A percentile compares a stretch with the other conserved stretches of the same genome.
phyloP scores from a whole-genome alignment of 129 eudicot genomes.

The Mikania micrantha region DNA sequence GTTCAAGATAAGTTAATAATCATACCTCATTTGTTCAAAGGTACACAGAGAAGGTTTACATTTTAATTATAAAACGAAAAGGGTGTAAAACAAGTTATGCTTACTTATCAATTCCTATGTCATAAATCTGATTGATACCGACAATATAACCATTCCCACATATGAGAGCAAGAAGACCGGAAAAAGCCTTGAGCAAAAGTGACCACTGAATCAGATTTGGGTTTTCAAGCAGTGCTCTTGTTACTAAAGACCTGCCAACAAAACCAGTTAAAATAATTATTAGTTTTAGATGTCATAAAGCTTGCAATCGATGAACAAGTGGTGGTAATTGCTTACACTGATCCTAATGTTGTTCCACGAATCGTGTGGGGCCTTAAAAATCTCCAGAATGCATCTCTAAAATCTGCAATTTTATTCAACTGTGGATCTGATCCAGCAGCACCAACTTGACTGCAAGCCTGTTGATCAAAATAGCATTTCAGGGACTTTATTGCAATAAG shows the following conservation, averaged over 20 bases:
- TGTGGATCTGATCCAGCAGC: conserved; percentile 72
- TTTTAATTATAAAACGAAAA: background rate
- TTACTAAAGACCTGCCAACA: conserved; percentile 69
- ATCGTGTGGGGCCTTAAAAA: conserved; percentile 96
- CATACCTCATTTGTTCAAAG: background rate
- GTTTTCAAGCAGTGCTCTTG: conserved; percentile 86
- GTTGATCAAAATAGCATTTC: conserved; percentile 19
- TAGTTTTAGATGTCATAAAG: conserved; percentile 1
- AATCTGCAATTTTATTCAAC: conserved; percentile 47
- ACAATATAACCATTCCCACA: conserved; percentile 98
- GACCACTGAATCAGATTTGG: conserved; percentile 92
- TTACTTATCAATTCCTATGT: conserved; percentile 98
- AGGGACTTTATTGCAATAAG: background rate
- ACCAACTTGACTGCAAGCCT: conserved; percentile 90
- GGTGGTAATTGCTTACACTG: conserved; percentile 45
- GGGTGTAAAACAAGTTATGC: conserved; percentile 3
- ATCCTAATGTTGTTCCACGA: conserved; percentile 95
- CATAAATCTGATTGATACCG: conserved; percentile 97
- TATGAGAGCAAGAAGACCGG: conserved; percentile 88
- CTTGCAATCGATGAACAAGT: background rate
- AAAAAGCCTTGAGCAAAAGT: conserved; percentile 63
- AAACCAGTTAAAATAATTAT: background rate
- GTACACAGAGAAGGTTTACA: background rate
- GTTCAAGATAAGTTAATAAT: background rate
- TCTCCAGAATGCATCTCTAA: conserved; percentile 90